Base-by-base conservation (phyloP, 148 eudicot species). In the Amaranthus hypochondriacus region DNA sequence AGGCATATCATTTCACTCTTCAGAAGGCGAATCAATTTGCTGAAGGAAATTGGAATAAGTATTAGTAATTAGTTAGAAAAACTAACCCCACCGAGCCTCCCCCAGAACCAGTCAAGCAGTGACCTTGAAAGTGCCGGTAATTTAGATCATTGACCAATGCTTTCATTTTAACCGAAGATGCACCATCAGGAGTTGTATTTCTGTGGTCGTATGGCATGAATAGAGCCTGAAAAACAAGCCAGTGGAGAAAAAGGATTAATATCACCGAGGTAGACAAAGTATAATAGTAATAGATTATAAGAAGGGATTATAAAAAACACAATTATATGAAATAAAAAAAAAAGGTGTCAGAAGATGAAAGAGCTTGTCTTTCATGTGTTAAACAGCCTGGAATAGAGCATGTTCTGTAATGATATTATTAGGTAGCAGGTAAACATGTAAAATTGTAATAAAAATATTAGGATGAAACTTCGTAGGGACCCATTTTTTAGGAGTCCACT, bases 161-260 rank as follows among this genome's bases (percentile, higher is more conserved):
- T 84, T 75, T 87, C 86, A 91, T 87, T 76, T 81, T 87, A 43
- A 75, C 78, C n/a, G 93, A 83, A 73, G 81, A 75, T 57, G 73
- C 72, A 80, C 96, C 98, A 75, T 78, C 85, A 51, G 98, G 98
- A 11, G 98, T 94, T 13, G 86, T 84, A 72, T 94, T 94, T 81
- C 86, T 91, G 89, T 94, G 98, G 85, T 94, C 98, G 58, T 94
- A 94, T 73, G 98, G 98, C 98, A 94, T 94, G 82, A 94, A 94
- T 74, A 94, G 70, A 64, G 98, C 98, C 98, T 94, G 81, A 18
- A 18, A 75, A 77, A 75, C 76, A 76, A 69, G 9, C 48, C 68
- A 15, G 63, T n/a, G 69, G 51, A 14, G 71, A 57, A 49, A 44
- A 9, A 57, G 66, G 70, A 74, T 66, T 53, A 69, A 56, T 56